These are phyloP conservation scores for Dryadomyces quercivorus DNA, from an alignment of 2,329 filamentous ascomycete species.

Conservation along the genomic window DNA sequence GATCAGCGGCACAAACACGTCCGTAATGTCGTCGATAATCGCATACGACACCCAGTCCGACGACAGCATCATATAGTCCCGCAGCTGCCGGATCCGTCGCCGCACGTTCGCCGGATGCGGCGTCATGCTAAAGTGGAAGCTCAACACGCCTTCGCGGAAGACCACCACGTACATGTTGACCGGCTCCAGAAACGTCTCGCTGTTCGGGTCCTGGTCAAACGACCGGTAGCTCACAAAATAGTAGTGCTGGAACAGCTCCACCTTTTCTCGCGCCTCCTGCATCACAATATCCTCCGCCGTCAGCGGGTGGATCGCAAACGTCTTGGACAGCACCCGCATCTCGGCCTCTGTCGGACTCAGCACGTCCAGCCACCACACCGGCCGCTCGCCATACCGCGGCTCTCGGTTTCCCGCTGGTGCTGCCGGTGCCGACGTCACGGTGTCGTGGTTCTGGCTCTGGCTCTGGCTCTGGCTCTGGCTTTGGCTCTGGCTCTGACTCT, in stretches of 20 bases:
- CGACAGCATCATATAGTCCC: conserved; percentile 84
- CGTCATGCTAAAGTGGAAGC: conserved; percentile 93
- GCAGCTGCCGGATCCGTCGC: conserved; percentile 80
- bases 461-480: too few species aligned
- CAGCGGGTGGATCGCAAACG: conserved; percentile 90
- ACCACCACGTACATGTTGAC: conserved; percentile 98
- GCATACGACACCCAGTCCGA: conserved; percentile 98
- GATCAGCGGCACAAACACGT: conserved; percentile 87
- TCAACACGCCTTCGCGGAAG: conserved; percentile 88
- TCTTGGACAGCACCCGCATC: conserved; percentile 86
- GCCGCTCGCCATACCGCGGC: conserved; percentile 59
- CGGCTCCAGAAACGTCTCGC: conserved; percentile 82
- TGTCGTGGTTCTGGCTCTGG: too few species aligned
- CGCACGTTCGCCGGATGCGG: conserved; percentile 95
- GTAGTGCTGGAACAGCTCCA: conserved; percentile 93
- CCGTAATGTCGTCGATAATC: conserved; percentile 95
- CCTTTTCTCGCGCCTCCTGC: conserved; percentile 94
- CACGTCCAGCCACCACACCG: conserved; percentile 95
- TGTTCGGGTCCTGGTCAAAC: conserved; percentile 88
- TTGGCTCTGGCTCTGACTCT: too few species aligned
- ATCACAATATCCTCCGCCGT: conserved; percentile 96
- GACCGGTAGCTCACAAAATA: conserved; percentile 98
- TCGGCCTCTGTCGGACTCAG: conserved; percentile 83
- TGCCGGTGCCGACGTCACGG: conserved; percentile 9
- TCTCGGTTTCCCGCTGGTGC: conserved; percentile 9